Percentiles rank a stretch among this genome's conserved stretches.
These are phyloP conservation scores for Penicillium desertorum DNA, from an alignment of 495 filamentous ascomycete species.

Conservation along the genomic window DNA sequence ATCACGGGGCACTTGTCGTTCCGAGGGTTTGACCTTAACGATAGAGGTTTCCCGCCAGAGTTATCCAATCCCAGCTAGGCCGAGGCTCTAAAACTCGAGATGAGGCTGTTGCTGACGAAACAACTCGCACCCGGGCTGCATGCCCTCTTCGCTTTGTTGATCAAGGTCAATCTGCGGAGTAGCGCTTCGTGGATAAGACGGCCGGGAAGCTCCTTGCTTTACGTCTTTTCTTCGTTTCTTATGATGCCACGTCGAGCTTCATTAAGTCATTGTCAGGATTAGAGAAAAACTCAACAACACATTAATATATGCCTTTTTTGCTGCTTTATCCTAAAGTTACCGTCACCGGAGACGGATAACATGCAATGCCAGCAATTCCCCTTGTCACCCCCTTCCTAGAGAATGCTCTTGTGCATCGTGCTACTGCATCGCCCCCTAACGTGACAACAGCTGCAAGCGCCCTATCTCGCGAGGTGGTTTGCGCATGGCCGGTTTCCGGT, in stretches of 20 bases:
- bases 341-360: constrained; percentile 18
- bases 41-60: neutral
- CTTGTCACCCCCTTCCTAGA: constrained; percentile 28
- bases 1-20: constrained; percentile 17
- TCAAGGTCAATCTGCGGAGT: neutral
- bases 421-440: constrained; percentile 26
- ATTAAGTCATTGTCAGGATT: neutral
- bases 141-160: constrained; percentile 5
- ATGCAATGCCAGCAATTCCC: constrained; percentile 44
- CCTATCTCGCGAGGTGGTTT: constrained; percentile 50
- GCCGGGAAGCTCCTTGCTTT: neutral
- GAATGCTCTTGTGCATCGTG: constrained; percentile 31
- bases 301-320: constrained; percentile 9
- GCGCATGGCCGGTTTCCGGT: constrained; percentile 60
- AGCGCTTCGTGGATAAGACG: constrained; percentile 6
- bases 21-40: neutral
- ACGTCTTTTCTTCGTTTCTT: neutral
- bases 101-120: constrained; percentile 29
- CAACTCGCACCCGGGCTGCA: constrained; percentile 5
- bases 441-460: constrained; percentile 1
- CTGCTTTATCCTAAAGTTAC: neutral
- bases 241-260: neutral
- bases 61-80: constrained; percentile 10
- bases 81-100: constrained; percentile 8
- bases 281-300: constrained; percentile 1